Conservation (phyloP, 2,329 filamentous ascomycete species). For the Magnaporthiopsis incrustans region DNA sequence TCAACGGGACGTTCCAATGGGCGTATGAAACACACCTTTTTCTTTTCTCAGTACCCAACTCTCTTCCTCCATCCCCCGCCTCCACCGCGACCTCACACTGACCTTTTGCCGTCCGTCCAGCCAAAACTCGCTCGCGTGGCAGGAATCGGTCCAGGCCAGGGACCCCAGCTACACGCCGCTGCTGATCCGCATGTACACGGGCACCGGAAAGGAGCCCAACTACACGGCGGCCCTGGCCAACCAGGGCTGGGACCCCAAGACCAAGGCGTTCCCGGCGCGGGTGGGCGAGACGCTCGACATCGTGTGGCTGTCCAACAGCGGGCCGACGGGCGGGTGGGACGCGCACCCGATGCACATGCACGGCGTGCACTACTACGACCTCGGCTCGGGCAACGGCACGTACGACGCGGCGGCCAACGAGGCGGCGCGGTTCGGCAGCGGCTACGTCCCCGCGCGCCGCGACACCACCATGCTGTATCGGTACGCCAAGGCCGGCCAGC, state of each 20-base stretch:
- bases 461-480: slow-evolving; percentile 49
- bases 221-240: slow-evolving; percentile 41
- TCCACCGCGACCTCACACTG: background rate
- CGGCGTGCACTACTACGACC: slow-evolving; percentile 44
- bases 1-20: background rate
- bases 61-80: no score
- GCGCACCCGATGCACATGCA: slow-evolving; percentile 44
- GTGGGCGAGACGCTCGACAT: slow-evolving; percentile 50
- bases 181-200: slow-evolving; percentile 41
- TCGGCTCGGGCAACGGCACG: slow-evolving; percentile 43
- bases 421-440: slow-evolving; percentile 22
- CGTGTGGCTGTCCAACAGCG: slow-evolving; percentile 37
- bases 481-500: slow-evolving; percentile 36
- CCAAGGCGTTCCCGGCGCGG: slow-evolving; percentile 40
- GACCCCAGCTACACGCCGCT: slow-evolving; percentile 27
- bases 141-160: background rate
- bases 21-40: background rate
- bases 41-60: background rate
- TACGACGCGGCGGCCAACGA: slow-evolving; percentile 44
- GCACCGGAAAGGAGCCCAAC: slow-evolving; percentile 35
- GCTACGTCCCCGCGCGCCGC: slow-evolving; percentile 27
- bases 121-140: slow-evolving; percentile 4
- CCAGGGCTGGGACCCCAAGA: slow-evolving; percentile 44
- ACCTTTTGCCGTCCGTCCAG: background rate
- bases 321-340: slow-evolving; percentile 26